A percentile compares a stretch with the other conserved stretches of the same genome.
phyloP scores from a whole-genome alignment of 257 asterid genomes.

The Perilla frutescens region DNA sequence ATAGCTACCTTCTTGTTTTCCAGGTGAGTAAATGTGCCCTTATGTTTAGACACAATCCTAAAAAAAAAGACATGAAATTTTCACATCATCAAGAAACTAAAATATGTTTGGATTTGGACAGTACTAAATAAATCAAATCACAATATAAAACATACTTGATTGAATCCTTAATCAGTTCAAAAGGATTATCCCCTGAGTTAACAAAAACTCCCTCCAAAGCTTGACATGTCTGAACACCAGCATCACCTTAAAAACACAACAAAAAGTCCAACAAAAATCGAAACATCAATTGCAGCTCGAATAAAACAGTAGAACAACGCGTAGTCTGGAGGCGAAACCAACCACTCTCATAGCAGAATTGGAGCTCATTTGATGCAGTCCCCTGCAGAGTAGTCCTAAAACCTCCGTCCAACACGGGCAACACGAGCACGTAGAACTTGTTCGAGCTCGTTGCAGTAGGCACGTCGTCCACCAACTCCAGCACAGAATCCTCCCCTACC shows the following conservation, averaged over 20 bases:
- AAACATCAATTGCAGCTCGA: neutral
- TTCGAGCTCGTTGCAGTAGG: constrained; percentile 17
- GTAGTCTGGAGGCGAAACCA: constrained; percentile 17
- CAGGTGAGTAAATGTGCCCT: constrained; percentile 58
- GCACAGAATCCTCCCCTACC: constrained; percentile 48
- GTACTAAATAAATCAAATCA: too few species aligned
- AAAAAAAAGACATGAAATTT: neutral
- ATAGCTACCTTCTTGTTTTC: constrained; percentile 54
- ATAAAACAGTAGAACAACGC: neutral
- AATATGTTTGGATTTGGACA: neutral
- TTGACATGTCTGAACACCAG: constrained; percentile 43
- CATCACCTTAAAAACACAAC: constrained; percentile 43
- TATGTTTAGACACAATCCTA: constrained; percentile 53
- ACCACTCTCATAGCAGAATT: constrained; percentile 70
- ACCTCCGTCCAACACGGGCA: constrained; percentile 68
- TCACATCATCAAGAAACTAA: constrained; percentile 14
- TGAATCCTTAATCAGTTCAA: constrained; percentile 58
- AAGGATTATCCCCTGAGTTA: constrained; percentile 61
- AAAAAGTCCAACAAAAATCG: neutral
- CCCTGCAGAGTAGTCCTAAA: constrained; percentile 70
- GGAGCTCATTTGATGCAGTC: constrained; percentile 52
- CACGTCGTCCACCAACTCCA: constrained; percentile 30
- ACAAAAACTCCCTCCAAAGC: constrained; percentile 52
- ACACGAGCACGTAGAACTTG: constrained; percentile 53
- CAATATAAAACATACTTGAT: constrained; percentile 46